Evolutionary conservation across 768 basidiomycete species (phyloP), one percentile per base, ranked within the genome.

Genomic region (Gautieria morchelliformis): DNA sequence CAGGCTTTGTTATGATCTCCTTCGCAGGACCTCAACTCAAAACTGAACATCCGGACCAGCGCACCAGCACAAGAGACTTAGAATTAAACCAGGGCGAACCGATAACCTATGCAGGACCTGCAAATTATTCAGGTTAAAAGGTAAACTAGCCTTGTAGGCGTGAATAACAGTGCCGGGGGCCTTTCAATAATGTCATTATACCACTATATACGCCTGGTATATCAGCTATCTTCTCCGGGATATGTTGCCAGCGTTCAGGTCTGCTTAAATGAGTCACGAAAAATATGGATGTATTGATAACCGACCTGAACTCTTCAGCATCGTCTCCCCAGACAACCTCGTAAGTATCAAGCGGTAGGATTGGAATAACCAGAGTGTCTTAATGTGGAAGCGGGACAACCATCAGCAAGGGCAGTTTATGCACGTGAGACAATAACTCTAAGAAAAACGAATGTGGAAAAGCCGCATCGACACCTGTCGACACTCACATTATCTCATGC

Each of bases 141-240:
- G 15, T 51, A 44, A 57, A 5, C 20, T n/a, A 5, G 19, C 12
- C 4, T 24, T 20, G 42, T 47, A 33, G 24, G 1, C 19, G 45
- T 17, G 1, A 39, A 11, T 5, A 15, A 20, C 50, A 19, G 4
- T 14, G 50, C 56, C 56, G 75, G 14, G 82, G 80, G 5, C 85
- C 85, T 35, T 81, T 81, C 2, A 83, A 62, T 73, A 88, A 88
- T 0, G 80, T 76, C 37, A 85, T 63, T 60, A 81, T 63, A 62
- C 83, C 76, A 8, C 78, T 74, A 78, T 78, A 84, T 0, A 85
- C 73, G 7, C 84, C 80, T 5, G 85, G 85, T 20, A 86, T 69
- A 0, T 64, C 57, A 4, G 64, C 64, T 1, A 71, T 75, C 1
- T 69, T 70, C 19, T 76, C 74, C 0, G 83, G 81, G 9, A 72